Evolutionary conservation across 1,284 basidiomycete species (phyloP).

Genomic region (Acaromyces ingoldii): DNA sequence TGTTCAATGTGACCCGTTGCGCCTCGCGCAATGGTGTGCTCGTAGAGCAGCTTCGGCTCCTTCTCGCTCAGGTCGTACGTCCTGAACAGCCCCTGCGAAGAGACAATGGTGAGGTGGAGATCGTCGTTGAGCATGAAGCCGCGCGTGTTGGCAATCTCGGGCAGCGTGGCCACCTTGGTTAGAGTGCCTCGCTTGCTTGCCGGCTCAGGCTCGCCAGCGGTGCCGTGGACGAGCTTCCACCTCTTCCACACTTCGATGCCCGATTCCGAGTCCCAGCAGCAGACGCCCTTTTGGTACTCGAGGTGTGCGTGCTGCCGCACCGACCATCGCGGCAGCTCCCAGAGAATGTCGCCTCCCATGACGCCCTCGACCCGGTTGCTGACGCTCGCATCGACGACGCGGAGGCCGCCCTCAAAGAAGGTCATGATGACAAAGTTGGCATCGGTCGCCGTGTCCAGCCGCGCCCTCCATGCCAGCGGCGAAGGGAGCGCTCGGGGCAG

Average conservation of each 20-base stretch:
- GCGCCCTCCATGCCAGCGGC: neutral
- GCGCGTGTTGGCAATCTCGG: neutral
- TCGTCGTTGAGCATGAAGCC: conserved; percentile 2
- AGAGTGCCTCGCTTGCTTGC: neutral
- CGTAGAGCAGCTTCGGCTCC: neutral
- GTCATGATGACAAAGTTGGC: conserved; percentile 3
- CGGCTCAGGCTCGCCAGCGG: neutral
- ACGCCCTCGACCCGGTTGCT: no score
- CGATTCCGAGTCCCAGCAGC: conserved; percentile 1
- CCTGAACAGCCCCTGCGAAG: neutral
- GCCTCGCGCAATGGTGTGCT: neutral
- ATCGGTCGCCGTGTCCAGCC: neutral
- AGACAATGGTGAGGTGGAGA: conserved; percentile 3
- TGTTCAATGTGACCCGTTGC: conserved; percentile 11
- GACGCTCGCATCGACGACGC: neutral
- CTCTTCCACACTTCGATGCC: conserved; percentile 3
- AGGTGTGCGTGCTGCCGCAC: conserved; percentile 9
- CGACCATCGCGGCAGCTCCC: neutral
- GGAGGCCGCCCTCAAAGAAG: neutral
- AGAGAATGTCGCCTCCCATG: neutral
- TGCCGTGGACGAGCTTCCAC: conserved; percentile 4
- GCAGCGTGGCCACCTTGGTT: neutral
- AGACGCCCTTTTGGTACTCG: conserved; percentile 5
- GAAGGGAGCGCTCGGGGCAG: no score
- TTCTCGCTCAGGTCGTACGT: conserved; percentile 1